These are phyloP conservation scores for Trypanosoma lewisi DNA, from an alignment of 208 protist species.

Conservation along the genomic window DNA sequence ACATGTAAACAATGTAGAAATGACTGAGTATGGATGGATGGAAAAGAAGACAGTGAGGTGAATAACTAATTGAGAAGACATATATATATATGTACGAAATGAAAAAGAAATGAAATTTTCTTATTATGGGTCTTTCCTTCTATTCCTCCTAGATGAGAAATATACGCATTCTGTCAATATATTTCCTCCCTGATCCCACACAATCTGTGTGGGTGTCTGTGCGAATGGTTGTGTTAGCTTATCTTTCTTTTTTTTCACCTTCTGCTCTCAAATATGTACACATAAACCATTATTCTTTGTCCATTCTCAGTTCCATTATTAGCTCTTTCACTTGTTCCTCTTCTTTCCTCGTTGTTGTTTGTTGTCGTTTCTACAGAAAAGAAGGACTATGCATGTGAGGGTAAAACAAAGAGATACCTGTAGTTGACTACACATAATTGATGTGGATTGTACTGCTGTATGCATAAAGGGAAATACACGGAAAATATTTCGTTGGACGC, in stretches of 20 bases:
- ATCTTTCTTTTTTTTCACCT: slow-evolving; percentile 21
- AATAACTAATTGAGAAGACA: too few species aligned
- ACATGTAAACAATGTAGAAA: too few species aligned
- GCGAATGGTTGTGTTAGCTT: neutral
- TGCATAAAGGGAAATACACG: neutral
- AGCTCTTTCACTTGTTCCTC: neutral
- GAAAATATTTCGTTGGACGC: neutral
- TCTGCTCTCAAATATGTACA: neutral
- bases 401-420: neutral
- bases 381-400: too few species aligned
- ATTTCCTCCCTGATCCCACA: slow-evolving; percentile 1
- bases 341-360: neutral
- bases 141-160: neutral
- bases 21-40: too few species aligned
- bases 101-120: too few species aligned
- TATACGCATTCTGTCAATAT: neutral
- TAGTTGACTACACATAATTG: neutral
- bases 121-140: neutral
- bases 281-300: neutral
- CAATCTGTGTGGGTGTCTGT: neutral
- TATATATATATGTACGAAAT: too few species aligned
- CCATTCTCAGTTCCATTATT: too few species aligned
- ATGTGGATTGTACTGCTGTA: neutral
- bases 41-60: too few species aligned
- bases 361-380: neutral